Evolutionary conservation across 2,329 filamentous ascomycete genomes (phyloP).

Genomic region (Botrytis elliptica): DNA sequence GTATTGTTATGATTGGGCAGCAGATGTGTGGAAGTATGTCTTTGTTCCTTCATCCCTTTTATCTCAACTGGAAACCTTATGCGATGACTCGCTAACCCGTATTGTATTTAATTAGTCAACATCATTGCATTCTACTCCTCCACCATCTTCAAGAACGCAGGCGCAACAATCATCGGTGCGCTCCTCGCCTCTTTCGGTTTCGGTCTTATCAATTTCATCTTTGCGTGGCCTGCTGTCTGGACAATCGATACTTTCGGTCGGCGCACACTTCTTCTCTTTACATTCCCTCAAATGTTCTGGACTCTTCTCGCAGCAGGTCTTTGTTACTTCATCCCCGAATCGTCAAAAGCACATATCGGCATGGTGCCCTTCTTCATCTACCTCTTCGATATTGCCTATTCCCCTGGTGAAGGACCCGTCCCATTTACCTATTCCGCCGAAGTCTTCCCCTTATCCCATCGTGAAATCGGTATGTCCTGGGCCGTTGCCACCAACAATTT

Average conservation of each 20-base stretch:
- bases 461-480: conserved; percentile 63
- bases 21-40: conserved; percentile 39
- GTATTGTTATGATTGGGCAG: conserved; percentile 59
- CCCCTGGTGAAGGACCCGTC: conserved; percentile 61
- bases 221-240: conserved; percentile 56
- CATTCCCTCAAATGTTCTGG: conserved; percentile 67
- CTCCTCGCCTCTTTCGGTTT: conserved; percentile 64
- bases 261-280: conserved; percentile 60
- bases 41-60: background rate
- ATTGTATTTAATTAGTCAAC: conserved; percentile 44
- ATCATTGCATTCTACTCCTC: conserved; percentile 76
- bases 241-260: conserved; percentile 69
- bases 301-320: conserved; percentile 63
- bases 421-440: conserved; percentile 63
- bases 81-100: background rate
- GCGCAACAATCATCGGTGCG: conserved; percentile 54
- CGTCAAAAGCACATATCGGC: conserved; percentile 47
- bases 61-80: background rate
- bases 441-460: conserved; percentile 62
- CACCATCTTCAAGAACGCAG: conserved; percentile 58
- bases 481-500: conserved; percentile 61
- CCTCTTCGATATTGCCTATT: conserved; percentile 65
- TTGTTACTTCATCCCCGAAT: conserved; percentile 50
- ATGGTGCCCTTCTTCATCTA: conserved; percentile 62
- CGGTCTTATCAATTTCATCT: conserved; percentile 62